Evolutionary conservation across 768 basidiomycete genomes (phyloP).

Genomic region (Fibroporia radiculosa): DNA sequence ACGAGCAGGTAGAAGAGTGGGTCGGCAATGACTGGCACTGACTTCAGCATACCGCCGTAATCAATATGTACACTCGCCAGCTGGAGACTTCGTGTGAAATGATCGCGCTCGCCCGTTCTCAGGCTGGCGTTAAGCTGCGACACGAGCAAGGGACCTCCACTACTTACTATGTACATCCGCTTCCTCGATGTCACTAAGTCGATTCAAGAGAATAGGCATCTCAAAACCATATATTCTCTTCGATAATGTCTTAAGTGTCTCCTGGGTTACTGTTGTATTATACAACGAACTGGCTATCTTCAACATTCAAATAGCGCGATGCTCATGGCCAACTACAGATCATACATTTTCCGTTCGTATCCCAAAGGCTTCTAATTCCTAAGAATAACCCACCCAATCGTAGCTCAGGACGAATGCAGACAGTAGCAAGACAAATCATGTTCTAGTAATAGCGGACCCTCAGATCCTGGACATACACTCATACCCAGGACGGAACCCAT

Average conservation of each 20-base stretch:
- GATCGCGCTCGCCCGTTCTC: too few relatives aligned
- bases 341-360: slow-evolving; percentile 5
- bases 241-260: background rate
- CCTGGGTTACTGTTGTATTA: slow-evolving; percentile 34
- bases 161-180: too few relatives aligned
- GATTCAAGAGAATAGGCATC: background rate
- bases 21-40: too few relatives aligned
- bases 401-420: background rate
- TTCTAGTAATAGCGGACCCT: slow-evolving; percentile 84
- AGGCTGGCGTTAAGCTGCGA: too few relatives aligned
- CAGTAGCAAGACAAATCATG: slow-evolving; percentile 31
- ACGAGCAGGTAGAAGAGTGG: too few relatives aligned
- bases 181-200: background rate
- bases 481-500: slow-evolving; percentile 51
- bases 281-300: slow-evolving; percentile 70
- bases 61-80: too few relatives aligned
- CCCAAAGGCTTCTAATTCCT: slow-evolving; percentile 2
- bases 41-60: too few relatives aligned
- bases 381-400: slow-evolving; percentile 4
- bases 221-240: background rate
- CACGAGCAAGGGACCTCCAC: too few relatives aligned
- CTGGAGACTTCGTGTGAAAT: too few relatives aligned
- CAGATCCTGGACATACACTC: slow-evolving; percentile 75
- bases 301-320: slow-evolving; percentile 42
- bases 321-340: slow-evolving; percentile 20